Conservation (phyloP, 179 eudicot species). For the Pouteria campechiana region DNA sequence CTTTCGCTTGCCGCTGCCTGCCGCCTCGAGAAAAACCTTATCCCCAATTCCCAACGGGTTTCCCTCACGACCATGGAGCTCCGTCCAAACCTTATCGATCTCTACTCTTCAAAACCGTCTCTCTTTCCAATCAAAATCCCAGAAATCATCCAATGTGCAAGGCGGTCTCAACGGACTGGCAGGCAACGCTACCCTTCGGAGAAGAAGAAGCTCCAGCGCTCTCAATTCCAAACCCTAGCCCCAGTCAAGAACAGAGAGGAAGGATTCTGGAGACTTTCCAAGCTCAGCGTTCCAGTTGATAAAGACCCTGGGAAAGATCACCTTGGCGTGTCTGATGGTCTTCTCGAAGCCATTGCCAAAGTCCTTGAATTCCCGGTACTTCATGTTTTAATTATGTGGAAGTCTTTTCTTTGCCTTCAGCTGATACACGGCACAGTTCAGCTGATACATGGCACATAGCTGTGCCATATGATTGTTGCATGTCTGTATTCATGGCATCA, state of each 20-base stretch:
- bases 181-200: conserved; percentile 90
- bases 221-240: conserved; percentile 16
- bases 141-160: conserved; percentile 38
- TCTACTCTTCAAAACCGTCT: neutral
- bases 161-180: conserved; percentile 55
- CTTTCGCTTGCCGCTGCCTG: no score
- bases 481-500: no score
- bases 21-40: no score
- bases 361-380: conserved; percentile 87
- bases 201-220: conserved; percentile 55
- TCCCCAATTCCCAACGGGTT: no score
- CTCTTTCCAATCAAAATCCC: conserved; percentile 7
- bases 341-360: conserved; percentile 79
- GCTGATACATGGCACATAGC: no score
- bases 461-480: no score
- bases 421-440: no score
- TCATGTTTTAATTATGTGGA: neutral
- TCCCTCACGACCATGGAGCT: no score
- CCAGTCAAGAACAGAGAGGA: conserved; percentile 29
- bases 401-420: neutral
- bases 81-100: no score
- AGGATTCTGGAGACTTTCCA: conserved; percentile 79
- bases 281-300: conserved; percentile 47
- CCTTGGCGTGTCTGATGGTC: conserved; percentile 50
- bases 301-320: conserved; percentile 93